Evolutionary conservation across 306 rosid species (phyloP).

Genomic region (Elaeagnus macrophylla): DNA sequence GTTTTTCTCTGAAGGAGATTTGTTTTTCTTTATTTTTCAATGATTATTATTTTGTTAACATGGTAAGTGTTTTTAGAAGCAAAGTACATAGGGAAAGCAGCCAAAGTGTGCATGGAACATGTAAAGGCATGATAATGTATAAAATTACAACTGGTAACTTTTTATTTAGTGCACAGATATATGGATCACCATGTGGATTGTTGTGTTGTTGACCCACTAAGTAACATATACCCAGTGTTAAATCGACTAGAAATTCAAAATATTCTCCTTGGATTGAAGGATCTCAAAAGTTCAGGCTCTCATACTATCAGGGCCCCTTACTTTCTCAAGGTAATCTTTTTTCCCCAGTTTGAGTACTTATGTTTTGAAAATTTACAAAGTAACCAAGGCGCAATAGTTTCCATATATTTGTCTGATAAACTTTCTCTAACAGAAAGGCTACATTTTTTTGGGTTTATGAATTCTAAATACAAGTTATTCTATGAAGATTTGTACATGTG

Average conservation of each 20-base stretch:
- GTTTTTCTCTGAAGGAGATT: too few relatives aligned
- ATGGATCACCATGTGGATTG: constrained; percentile 45
- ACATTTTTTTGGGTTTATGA: too few relatives aligned
- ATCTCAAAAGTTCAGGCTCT: constrained; percentile 40
- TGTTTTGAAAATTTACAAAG: neutral
- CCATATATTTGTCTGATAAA: too few relatives aligned
- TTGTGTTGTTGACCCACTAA: constrained; percentile 72
- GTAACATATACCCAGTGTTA: constrained; percentile 49
- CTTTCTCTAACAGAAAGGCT: too few relatives aligned
- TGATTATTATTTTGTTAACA: neutral
- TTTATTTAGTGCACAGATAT: constrained; percentile 29
- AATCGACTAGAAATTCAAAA: constrained; percentile 72
- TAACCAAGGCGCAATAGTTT: too few relatives aligned
- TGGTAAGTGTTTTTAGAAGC: neutral
- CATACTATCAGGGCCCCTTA: constrained; percentile 58
- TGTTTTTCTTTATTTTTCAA: neutral
- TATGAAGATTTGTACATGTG: too few relatives aligned
- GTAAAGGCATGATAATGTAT: neutral
- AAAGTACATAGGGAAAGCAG: neutral
- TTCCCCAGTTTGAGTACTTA: neutral
- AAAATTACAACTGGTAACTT: constrained; percentile 3
- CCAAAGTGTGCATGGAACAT: neutral
- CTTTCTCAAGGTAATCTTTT: constrained; percentile 46
- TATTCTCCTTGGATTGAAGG: constrained; percentile 56
- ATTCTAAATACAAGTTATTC: too few relatives aligned